These are phyloP conservation scores for Eucalyptus globulus DNA, from an alignment of 345 rosid genomes.

Conservation along the genomic window DNA sequence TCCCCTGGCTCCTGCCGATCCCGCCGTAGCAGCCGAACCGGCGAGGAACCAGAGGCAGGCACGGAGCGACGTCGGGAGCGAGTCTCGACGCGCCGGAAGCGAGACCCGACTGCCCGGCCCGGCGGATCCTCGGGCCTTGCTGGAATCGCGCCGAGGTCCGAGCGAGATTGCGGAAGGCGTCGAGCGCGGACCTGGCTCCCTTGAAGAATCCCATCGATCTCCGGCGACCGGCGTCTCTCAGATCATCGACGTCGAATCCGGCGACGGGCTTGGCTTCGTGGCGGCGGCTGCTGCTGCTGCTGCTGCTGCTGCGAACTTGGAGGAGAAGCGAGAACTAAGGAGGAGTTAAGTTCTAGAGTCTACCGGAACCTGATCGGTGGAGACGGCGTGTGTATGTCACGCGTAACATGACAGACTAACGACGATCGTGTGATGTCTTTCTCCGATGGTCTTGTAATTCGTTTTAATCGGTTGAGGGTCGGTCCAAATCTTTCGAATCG, in stretches of 20 bases:
- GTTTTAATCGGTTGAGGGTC: not conserved
- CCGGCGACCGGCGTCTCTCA: not conserved
- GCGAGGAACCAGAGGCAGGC: not conserved
- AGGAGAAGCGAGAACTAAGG: not conserved
- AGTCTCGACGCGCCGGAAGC: not conserved
- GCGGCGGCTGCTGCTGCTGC: not conserved
- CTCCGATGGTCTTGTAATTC: not conserved
- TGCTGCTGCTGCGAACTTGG: not conserved
- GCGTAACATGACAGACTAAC: not conserved
- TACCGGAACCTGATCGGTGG: not conserved
- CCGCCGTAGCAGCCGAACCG: not conserved
- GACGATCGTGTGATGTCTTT: not conserved
- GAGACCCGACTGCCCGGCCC: not conserved
- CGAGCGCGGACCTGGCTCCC: conserved; percentile 32
- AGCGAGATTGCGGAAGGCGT: conserved; percentile 28
- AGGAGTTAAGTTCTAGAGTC: not conserved
- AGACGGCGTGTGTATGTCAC: not conserved
- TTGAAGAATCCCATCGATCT: conserved; percentile 11
- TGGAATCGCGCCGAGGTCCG: not conserved
- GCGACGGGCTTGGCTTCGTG: not conserved
- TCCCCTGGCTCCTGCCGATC: not conserved
- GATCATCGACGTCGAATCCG: not conserved
- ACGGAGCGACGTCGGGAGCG: not conserved
- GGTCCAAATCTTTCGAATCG: not conserved
- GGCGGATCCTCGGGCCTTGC: not conserved